Evolutionary conservation across 148 eudicot genomes (phyloP).

Genomic region (Fagopyrum esculentum): DNA sequence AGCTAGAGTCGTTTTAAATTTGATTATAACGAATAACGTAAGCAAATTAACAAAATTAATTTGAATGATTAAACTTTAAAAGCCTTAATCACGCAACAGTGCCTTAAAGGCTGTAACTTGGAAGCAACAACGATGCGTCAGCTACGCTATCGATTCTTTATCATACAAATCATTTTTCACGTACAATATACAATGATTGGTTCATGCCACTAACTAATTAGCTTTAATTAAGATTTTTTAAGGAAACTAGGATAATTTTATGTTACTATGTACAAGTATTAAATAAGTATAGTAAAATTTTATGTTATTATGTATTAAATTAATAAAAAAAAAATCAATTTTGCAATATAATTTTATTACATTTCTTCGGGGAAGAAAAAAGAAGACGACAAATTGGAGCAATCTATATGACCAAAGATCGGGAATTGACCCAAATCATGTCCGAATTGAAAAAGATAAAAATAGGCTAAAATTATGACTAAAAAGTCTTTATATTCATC

Average conservation of each 20-base stretch:
- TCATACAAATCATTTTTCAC: not conserved
- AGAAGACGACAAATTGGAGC: no score
- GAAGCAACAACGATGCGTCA: constrained; percentile 2
- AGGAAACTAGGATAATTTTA: not conserved
- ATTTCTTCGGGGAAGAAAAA: no score
- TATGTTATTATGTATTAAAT: no score
- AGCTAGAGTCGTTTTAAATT: not conserved
- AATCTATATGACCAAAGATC: no score
- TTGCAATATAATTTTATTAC: no score
- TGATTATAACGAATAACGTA: not conserved
- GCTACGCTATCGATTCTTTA: not conserved
- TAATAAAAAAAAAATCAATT: no score
- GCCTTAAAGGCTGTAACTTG: not conserved
- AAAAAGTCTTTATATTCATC: no score
- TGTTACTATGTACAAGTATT: no score
- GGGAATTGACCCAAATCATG: no score
- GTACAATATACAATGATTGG: not conserved
- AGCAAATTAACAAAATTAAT: not conserved
- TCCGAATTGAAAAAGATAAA: no score
- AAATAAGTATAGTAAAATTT: no score
- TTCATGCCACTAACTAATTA: not conserved
- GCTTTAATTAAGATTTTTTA: not conserved
- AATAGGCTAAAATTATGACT: no score
- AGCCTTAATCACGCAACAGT: not conserved
- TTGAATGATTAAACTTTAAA: not conserved